Evolutionary conservation across 2,329 filamentous ascomycete species (phyloP), one percentile per base, ranked within the genome.

Genomic region (Alternaria sp.): DNA sequence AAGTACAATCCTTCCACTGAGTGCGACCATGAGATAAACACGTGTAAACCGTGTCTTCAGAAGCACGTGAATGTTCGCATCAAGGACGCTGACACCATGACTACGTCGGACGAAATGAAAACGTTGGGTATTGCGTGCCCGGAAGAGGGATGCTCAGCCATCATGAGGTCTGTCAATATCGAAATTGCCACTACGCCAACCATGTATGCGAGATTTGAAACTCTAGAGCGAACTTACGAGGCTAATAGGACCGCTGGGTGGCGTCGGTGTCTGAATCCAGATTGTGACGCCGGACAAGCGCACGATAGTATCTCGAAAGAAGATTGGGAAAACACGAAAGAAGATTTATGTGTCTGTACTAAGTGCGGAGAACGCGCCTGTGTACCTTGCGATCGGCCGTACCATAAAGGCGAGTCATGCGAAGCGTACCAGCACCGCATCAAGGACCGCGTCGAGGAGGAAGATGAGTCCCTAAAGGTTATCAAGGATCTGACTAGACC

Each of bases 341-440:
- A 30, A 12, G 2, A 30, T 2, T 3, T 30, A 30, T 30, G 28
- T 30, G 2, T 0, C 0, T 45, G 43, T 3, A 13, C 13, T 0
- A 13, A 13, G 12, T 23, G 19, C 12, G 19, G 19, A 13, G 17
- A 1, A 46, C 12, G 6, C 17, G 44, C 44, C 4, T 46, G 44
- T 3, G 7, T 46, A 7, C 44, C 44, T 8, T 46, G 44, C 12
- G 1, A 23, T 21, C 12, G 44, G 4, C 44, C 12, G 13, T 46
- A 21, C 0, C 44, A 46, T 5, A 3, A 46, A 46, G 44, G 44
- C 6, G 44, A 46, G 12, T 15, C 19, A 3, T 46, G 44, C 12
- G 44, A 46, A 46, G 44, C 44, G 1, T 46, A 46, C 12, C 44
- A 23, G 21, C 0, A 0, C 0, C 44, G 19, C 6, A 46, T 46